These are phyloP conservation scores for Paecilomyces sp. DNA, from an alignment of 2,329 filamentous ascomycete species.

Conservation along the genomic window DNA sequence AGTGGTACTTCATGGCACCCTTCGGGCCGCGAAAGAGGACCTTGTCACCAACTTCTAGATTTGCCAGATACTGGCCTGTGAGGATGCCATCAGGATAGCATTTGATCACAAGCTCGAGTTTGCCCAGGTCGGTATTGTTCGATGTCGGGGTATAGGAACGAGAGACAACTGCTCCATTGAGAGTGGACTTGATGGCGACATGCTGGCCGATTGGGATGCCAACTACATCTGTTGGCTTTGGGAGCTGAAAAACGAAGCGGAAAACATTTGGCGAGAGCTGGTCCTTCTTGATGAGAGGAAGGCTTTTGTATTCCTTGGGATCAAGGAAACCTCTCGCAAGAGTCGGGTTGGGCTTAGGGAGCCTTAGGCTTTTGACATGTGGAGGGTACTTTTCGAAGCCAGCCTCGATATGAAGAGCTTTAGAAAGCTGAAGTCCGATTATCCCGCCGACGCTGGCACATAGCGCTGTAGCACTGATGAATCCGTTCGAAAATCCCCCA, in stretches of 20 bases:
- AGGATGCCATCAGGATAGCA: conserved; percentile 28
- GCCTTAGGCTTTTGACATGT: conserved; percentile 34
- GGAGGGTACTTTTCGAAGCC: conserved; percentile 6
- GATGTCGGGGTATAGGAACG: conserved; percentile 48
- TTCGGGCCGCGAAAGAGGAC: conserved; percentile 31
- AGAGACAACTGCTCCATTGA: conserved; percentile 41
- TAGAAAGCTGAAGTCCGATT: neutral
- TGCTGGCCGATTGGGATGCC: conserved; percentile 54
- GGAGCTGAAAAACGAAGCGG: conserved; percentile 43
- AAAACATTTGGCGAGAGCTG: conserved; percentile 25
- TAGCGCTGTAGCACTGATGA: neutral
- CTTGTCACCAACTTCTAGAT: conserved; percentile 23
- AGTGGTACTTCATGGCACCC: neutral
- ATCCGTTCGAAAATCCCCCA: neutral
- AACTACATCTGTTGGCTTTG: conserved; percentile 37
- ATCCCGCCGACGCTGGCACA: neutral
- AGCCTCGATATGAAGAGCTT: neutral
- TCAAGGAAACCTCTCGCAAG: conserved; percentile 43
- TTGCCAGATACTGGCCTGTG: conserved; percentile 23
- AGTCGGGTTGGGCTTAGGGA: conserved; percentile 32
- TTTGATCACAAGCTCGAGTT: conserved; percentile 28
- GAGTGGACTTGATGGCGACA: conserved; percentile 43
- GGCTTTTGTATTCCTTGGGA: conserved; percentile 39
- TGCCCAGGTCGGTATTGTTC: conserved; percentile 24
- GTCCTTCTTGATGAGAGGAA: conserved; percentile 35